Evolutionary conservation across 106 monocot species (phyloP), one percentile per base, ranked within the genome.

Genomic region (Iris macrosiphon): DNA sequence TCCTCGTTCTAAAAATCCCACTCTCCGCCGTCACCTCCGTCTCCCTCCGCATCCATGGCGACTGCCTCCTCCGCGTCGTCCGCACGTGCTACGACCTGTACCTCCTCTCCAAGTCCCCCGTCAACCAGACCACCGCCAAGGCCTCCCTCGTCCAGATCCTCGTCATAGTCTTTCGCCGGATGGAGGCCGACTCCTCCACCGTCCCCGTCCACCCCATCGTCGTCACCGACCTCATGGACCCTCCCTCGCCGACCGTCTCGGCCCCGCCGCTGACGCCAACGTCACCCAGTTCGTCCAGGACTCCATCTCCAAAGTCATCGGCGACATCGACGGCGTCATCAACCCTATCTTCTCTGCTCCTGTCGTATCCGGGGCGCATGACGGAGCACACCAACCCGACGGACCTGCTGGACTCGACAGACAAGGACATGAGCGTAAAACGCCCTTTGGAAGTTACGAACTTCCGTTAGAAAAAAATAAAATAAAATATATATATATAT

Each of bases 391-490:
- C 86, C 0, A 83, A 98, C 39, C 90, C 96, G 6, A 73, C 96
- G 0, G 96, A 98, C 67, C 57, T 98, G 73, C 61, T 98, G 35
- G 96, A 98, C 38, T 98, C 96, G 7, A 98, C 96, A 2, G 96
- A 98, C 50, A 98, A 98, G 77, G 96, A 98, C 44, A 98, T 98
- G 96, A n/a, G n/a, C n/a, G n/a, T n/a, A n/a, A n/a, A n/a, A n/a
- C n/a, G n/a, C n/a, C n/a, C n/a, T n/a, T n/a, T n/a, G n/a, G n/a
- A n/a, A n/a, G n/a, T n/a, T n/a, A n/a, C n/a, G n/a, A n/a, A n/a
- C n/a, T n/a, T n/a, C n/a, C n/a, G n/a, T n/a, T n/a, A n/a, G n/a
- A n/a, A n/a, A n/a, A n/a, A n/a, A n/a, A n/a, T n/a, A n/a, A n/a
- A n/a, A n/a, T n/a, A n/a, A n/a, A n/a, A n/a, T n/a, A n/a, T n/a